Base-by-base conservation (phyloP, 495 filamentous ascomycete genomes). In the Podospora pseudopauciseta region DNA sequence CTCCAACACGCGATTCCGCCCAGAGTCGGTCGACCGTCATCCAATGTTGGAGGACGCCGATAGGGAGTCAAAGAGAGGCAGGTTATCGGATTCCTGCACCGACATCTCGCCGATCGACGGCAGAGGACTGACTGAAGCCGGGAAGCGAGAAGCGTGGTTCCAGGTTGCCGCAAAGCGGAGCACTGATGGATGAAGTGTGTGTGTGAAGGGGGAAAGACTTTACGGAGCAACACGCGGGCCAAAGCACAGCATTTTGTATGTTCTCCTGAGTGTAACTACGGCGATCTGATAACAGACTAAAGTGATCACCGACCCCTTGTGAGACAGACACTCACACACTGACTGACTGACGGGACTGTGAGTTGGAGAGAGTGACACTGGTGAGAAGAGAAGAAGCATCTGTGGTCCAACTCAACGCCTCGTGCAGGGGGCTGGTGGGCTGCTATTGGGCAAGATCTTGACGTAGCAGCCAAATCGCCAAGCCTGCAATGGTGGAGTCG, bases 381-480 rank as follows among this genome's bases (percentile, higher is more conserved):
- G 15, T 49, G 9, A 49, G 39, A 49, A 23, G 23, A 23, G 23
- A 23, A 23, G 23, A 49, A 49, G 39, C 39, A 49, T 49, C 39
- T 11, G 39, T 49, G 39, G 39, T 49, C 13, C 39, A 13, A 1
- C 55, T 58, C 55, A 11, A 58, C 55, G 55, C 55, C 20, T 19
- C 27, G 60, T 61, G 27, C 20, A 20, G 27, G 20, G 59, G 60
- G 19, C 20, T 27, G 54, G 58, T 15, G 53, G 27, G 28, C 19
- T 26, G 23, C 39, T 54, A 71, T 60, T 57, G 68, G 64, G 68
- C 70, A 70, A 71, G 58, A 54, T n/a, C 55, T 69, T 64, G 68
- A 71, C 67, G 68, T 72, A 55, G 71, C 72, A 72, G 67, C 58
- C 61, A 69, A 69, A 75, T 71, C 63, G 74, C 68, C 70, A 69